Percentiles rank a stretch among this genome's conserved stretches.
Conservation (phyloP, 441 rosid genomes). For the Pelargonium cotyledonis region DNA sequence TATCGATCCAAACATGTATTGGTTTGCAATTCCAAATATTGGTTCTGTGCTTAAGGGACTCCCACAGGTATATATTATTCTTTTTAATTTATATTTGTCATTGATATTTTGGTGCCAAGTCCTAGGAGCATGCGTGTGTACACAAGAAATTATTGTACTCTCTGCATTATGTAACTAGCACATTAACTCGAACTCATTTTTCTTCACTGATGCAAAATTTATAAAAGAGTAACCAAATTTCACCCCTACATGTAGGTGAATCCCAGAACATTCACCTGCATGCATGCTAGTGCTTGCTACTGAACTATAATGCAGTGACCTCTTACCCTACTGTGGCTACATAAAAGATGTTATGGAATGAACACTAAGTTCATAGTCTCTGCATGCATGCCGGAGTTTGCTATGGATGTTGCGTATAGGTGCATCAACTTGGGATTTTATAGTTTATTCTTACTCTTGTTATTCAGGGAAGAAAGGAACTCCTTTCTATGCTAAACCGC, state of each 20-base stretch:
- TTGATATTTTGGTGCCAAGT: not conserved
- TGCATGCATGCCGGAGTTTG: no score
- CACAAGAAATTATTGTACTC: not conserved
- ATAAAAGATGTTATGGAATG: no score
- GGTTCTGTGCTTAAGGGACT: conserved; percentile 83
- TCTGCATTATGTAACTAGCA: not conserved
- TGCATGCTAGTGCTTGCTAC: not conserved
- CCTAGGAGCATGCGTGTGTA: not conserved
- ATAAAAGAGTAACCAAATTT: not conserved
- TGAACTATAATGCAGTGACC: no score
- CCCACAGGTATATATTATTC: conserved; percentile 47
- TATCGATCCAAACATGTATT: conserved; percentile 76
- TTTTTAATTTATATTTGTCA: conserved; percentile 1
- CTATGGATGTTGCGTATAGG: no score
- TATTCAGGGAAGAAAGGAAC: conserved; percentile 83
- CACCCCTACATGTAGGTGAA: not conserved
- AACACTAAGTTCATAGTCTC: no score
- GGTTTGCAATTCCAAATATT: conserved; percentile 84
- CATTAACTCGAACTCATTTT: not conserved
- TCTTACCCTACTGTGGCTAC: no score
- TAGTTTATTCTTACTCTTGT: conserved; percentile 9
- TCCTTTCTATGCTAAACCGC: conserved; percentile 64
- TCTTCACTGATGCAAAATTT: not conserved
- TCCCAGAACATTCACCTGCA: no score
- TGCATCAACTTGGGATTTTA: conserved; percentile 6